Percentiles rank a stretch among this genome's conserved stretches.
phyloP scores from a whole-genome alignment of 2,329 filamentous ascomycete genomes.

The Sphaerulina populicola region DNA sequence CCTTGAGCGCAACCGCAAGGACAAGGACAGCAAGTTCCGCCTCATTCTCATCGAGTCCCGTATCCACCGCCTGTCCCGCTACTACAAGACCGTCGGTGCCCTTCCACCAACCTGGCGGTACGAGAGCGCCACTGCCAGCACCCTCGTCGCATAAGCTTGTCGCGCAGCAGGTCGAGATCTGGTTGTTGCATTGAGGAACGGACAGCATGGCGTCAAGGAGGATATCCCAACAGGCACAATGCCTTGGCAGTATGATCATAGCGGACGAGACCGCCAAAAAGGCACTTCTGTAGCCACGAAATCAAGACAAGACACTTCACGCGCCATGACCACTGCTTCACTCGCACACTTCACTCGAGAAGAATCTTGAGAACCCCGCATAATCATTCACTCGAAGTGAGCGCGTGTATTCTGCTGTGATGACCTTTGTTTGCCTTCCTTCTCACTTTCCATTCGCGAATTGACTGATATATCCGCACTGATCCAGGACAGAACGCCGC shows the following conservation, averaged over 20 bases:
- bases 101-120: constrained; percentile 95
- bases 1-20: constrained; percentile 99
- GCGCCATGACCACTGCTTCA: constrained; percentile 8
- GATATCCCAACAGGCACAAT: constrained; percentile 9
- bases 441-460: background rate
- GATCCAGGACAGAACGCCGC: background rate
- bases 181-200: constrained; percentile 15
- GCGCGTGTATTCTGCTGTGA: background rate
- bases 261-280: constrained; percentile 12
- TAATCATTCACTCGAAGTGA: background rate
- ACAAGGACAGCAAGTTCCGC: constrained; percentile 99
- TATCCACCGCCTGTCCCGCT: constrained; percentile 98
- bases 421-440: background rate
- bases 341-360: background rate
- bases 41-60: constrained; percentile 99
- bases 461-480: background rate
- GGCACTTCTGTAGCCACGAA: constrained; percentile 17
- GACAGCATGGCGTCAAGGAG: constrained; percentile 22
- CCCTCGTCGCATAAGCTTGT: constrained; percentile 71
- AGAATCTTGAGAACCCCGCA: background rate
- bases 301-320: constrained; percentile 17
- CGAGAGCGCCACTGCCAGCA: constrained; percentile 93
- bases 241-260: constrained; percentile 11
- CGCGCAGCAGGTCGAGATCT: constrained; percentile 5
- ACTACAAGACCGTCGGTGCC: constrained; percentile 94